Base-by-base conservation (phyloP, 345 rosid species). In the Lenwebbia sp. region DNA sequence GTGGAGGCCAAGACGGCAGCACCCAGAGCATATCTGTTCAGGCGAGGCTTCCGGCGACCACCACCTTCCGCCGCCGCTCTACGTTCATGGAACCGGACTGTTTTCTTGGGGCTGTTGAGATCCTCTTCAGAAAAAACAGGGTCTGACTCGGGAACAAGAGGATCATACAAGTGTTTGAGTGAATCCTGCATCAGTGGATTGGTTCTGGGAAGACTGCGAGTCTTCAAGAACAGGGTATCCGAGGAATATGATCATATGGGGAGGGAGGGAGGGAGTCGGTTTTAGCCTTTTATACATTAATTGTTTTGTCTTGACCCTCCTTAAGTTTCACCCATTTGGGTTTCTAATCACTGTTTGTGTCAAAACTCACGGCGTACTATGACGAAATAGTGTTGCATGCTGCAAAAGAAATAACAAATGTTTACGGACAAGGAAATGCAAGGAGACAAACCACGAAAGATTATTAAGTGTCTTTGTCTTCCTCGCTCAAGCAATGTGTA, bases 1-100 rank as follows among this genome's bases (percentile, higher is more conserved):
- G 92, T 91, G 86, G 95, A 94, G 85, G 95, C 96, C 89, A 94
- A 87, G 86, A 92, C 76, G 30, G 97, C 93, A 74, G 90, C 89
- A 14, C 90, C 91, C 75, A 92, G 91, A 49, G 93, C 94, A 87
- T 86, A 91, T 85, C 86, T 94, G 90, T 91, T 92, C 85, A 90
- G 47, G 74, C 37, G 87, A 58, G 84, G 7, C 89, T 65, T 85
- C 50, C 40, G 65, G 10, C 52, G 53, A 84, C 50, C 52, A n/a
- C 57, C 26, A 65, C n/a, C 88, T 50, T 52, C 86, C 5, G 23
- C 7, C 19, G 58, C 26, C 78, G 41, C 78, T 17, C 78, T 19
- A 65, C 44, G 78, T 33, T 33, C 78, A 4, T 33, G 44, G 44
- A 65, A 40, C 25, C 13, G 44, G 78, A 65, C 78, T 65, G 25